Base-by-base conservation (phyloP, 495 filamentous ascomycete genomes). In the Lophiostoma macrostomum region DNA sequence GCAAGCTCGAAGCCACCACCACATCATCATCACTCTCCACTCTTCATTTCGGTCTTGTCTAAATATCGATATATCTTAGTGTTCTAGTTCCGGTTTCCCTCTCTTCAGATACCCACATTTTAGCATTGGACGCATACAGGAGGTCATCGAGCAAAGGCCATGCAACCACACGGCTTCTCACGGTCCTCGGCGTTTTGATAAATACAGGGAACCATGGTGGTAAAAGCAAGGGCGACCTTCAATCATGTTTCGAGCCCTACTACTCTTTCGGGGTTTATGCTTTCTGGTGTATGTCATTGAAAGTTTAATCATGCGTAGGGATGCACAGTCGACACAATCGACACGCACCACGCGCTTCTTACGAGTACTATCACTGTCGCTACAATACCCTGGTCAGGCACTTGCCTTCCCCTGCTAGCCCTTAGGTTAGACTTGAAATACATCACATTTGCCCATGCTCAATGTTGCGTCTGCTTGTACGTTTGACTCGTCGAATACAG, bases 141-240 rank as follows among this genome's bases (percentile, higher is more conserved):
- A 31, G 30, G 39, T 19, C 39, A 36, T 31, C 13, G 30, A 10
- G 13, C 22, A 18, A 30, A 25, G 37, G 18, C 39, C 5, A 25
- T n/a, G n/a, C n/a, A n/a, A n/a, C n/a, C n/a, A 22, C 23, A 37
- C 20, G 40, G 41, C n/a, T 35, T 16, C 10, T 18, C 11, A 6
- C 22, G 30, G 28, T 13, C 27, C 14, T 53, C 28, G 37, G 39
- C 50, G 29, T 53, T 53, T 53, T 36, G 12, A 20, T 19, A 31
- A 22, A 18, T 28, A 50, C 13, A 23, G 24, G 24, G 12, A 7
- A 36, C 3, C 10, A 28, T 10, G 24, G 25, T 20, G 50, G 30
- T 4, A 46, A 37, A 43, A 45, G 39, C 40, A 46, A 52, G 49
- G 49, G 38, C 49, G 37, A 52, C 37, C 49, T 52, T 52, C 27